A percentile compares a stretch with the other conserved stretches of the same genome.
Conservation (phyloP, 441 rosid genomes). For the Euphorbia neoarborescens region DNA sequence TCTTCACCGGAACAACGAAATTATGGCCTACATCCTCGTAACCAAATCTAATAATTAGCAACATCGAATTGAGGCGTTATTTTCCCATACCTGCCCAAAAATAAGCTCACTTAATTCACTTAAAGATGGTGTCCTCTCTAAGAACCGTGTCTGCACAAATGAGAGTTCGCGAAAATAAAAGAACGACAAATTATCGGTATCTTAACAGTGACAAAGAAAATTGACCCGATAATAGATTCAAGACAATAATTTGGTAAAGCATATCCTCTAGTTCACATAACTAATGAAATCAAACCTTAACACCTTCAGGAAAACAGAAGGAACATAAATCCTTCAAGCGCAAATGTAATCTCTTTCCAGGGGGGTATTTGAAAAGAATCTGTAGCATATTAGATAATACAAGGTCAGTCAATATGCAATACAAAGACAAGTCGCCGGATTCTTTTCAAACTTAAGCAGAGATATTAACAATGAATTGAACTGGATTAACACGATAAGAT, state of each 20-base stretch:
- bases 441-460: constrained; percentile 5
- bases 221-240: neutral
- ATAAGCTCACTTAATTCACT: constrained; percentile 92
- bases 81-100: constrained; percentile 74
- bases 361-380: constrained; percentile 88
- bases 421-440: no score
- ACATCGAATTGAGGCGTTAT: constrained; percentile 1
- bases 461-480: neutral
- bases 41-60: neutral
- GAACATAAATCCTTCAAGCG: constrained; percentile 77
- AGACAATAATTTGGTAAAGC: neutral
- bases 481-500: neutral
- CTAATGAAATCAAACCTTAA: constrained; percentile 48
- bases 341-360: constrained; percentile 70
- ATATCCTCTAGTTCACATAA: neutral
- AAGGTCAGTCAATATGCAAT: neutral
- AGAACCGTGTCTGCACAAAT: constrained; percentile 72
- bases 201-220: neutral
- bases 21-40: neutral
- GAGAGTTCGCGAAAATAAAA: constrained; percentile 11
- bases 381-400: constrained; percentile 24
- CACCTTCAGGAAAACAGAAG: constrained; percentile 92
- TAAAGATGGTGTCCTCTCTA: constrained; percentile 88
- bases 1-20: neutral
- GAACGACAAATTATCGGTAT: neutral